These are phyloP conservation scores for Theileria sp. DNA, from an alignment of 169 alveolate genomes.

Conservation along the genomic window DNA sequence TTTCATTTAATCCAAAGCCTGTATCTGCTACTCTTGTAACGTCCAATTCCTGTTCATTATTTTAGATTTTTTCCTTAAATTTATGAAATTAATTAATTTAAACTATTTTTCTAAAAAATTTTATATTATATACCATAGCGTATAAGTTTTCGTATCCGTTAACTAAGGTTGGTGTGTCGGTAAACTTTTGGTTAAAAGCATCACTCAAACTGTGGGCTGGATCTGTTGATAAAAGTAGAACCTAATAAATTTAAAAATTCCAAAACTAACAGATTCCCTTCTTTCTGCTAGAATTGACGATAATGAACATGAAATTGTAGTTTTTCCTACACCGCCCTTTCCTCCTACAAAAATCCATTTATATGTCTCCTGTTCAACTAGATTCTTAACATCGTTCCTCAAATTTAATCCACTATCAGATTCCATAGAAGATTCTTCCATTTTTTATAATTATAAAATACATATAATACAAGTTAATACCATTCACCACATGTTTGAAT, in stretches of 20 bases:
- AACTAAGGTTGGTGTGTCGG: conserved; percentile 89
- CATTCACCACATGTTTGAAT: conserved; percentile 2
- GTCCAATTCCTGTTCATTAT: conserved; percentile 85
- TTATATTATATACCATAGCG: conserved; percentile 81
- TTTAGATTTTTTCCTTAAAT: background rate
- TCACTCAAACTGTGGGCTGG: conserved; percentile 99
- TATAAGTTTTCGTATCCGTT: conserved; percentile 91
- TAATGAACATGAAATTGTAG: conserved; percentile 95
- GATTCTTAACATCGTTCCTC: conserved; percentile 57
- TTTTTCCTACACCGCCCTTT: conserved; percentile 99
- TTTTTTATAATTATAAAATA: background rate
- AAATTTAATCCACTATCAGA: conserved; percentile 8
- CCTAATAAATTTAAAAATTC: conserved; percentile 70
- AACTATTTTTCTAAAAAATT: background rate
- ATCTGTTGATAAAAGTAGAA: conserved; percentile 95
- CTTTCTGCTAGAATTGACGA: conserved; percentile 90
- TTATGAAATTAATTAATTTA: background rate
- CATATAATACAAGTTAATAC: background rate
- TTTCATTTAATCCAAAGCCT: conserved; percentile 72
- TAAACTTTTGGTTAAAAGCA: conserved; percentile 95
- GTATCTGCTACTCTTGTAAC: conserved; percentile 78
- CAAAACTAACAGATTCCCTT: conserved; percentile 86
- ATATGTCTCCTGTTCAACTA: conserved; percentile 70
- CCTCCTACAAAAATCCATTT: conserved; percentile 99
- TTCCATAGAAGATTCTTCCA: conserved; percentile 5